These are phyloP conservation scores for Erodium trifolium DNA, from an alignment of 441 rosid genomes.

Conservation along the genomic window DNA sequence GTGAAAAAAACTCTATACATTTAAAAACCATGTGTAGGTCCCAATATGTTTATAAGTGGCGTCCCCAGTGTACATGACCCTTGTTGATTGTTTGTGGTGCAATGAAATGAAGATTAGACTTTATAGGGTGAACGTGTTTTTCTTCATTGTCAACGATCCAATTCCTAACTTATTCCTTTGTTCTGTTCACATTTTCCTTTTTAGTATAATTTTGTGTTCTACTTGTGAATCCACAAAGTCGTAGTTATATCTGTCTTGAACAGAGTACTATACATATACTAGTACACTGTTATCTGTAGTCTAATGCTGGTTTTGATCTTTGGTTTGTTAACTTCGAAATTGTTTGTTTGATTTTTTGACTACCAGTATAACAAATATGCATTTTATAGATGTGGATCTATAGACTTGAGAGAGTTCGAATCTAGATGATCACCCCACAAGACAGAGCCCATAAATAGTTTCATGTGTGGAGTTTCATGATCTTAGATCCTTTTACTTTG, in stretches of 20 bases:
- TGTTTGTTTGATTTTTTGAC: too few relatives aligned
- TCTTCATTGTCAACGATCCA: background rate
- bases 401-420: too few relatives aligned
- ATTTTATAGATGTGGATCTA: too few relatives aligned
- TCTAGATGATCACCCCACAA: too few relatives aligned
- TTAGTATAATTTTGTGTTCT: background rate
- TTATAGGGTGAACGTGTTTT: background rate
- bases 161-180: background rate
- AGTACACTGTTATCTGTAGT: background rate
- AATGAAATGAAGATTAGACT: background rate
- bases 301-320: background rate
- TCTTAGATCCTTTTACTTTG: too few relatives aligned
- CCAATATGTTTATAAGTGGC: background rate
- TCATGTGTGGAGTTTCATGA: too few relatives aligned
- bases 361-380: too few relatives aligned
- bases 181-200: background rate
- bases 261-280: background rate
- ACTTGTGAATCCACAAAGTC: background rate
- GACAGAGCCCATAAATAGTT: too few relatives aligned
- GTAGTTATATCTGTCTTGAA: background rate
- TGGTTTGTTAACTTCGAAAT: background rate
- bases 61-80: background rate
- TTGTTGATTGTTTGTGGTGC: slow-evolving; percentile 2
- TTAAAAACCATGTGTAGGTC: background rate
- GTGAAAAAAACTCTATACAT: background rate